Evolutionary conservation across 2,329 filamentous ascomycete genomes (phyloP).

Genomic region (Alternaria longipes): DNA sequence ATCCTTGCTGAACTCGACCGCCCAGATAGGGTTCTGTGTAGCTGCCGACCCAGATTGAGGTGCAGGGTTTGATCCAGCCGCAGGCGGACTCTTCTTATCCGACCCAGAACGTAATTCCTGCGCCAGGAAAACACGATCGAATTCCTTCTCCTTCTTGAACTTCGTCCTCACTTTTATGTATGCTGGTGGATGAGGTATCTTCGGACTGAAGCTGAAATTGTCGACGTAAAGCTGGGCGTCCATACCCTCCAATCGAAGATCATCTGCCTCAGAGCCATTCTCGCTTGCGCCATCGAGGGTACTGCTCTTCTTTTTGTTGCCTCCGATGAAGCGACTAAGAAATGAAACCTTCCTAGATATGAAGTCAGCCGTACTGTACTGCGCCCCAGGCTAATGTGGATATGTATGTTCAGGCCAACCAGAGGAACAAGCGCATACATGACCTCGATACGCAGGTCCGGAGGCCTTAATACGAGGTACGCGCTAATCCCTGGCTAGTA

Average conservation of each 20-base stretch:
- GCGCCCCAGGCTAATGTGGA: slow-evolving; percentile 47
- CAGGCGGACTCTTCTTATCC: slow-evolving; percentile 40
- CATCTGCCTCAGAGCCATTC: slow-evolving; percentile 75
- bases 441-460: slow-evolving; percentile 6
- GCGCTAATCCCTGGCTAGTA: slow-evolving; percentile 4
- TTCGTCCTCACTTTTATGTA: slow-evolving; percentile 88
- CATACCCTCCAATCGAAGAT: slow-evolving; percentile 77
- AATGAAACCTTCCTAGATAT: slow-evolving; percentile 82
- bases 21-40: slow-evolving; percentile 79
- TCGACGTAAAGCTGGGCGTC: slow-evolving; percentile 83
- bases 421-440: slow-evolving; percentile 1
- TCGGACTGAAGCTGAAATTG: slow-evolving; percentile 79
- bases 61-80: slow-evolving; percentile 36
- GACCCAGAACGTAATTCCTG: slow-evolving; percentile 80
- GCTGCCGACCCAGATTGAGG: slow-evolving; percentile 47
- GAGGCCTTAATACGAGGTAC: not conserved
- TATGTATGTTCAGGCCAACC: slow-evolving; percentile 13
- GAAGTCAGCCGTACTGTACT: slow-evolving; percentile 29
- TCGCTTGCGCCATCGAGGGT: slow-evolving; percentile 61
- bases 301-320: slow-evolving; percentile 75
- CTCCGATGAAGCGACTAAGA: slow-evolving; percentile 82
- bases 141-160: slow-evolving; percentile 82
- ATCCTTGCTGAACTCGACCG: slow-evolving; percentile 90
- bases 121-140: slow-evolving; percentile 87
- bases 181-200: slow-evolving; percentile 85